phyloP scores from a whole-genome alignment of 345 rosid species.

The Rhodomyrtus tomentosa region DNA sequence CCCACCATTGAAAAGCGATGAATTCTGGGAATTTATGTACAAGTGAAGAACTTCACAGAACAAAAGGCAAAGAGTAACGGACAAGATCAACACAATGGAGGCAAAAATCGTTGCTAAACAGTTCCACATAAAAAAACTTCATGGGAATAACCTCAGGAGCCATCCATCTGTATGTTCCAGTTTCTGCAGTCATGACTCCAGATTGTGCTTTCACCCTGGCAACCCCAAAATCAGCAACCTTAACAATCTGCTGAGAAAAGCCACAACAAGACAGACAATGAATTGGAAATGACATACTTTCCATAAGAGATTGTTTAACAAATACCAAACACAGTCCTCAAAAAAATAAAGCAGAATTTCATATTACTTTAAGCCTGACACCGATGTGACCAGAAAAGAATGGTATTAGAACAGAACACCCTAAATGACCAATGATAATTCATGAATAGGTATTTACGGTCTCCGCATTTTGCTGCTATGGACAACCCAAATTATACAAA shows the following conservation, averaged over 20 bases:
- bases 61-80: not conserved
- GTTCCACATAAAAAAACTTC: not conserved
- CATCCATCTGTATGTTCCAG: conserved; percentile 99
- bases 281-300: not conserved
- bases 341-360: not conserved
- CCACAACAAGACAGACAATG: not conserved
- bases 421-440: not conserved
- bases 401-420: not conserved
- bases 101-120: not conserved
- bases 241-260: conserved; percentile 50
- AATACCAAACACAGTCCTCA: not conserved
- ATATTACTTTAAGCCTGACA: not conserved
- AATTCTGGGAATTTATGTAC: not conserved
- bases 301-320: not conserved
- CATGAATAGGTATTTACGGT: not conserved
- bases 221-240: conserved; percentile 99
- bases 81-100: not conserved
- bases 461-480: not conserved
- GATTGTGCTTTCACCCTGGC: conserved; percentile 87
- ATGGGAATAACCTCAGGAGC: conserved; percentile 77
- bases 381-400: not conserved
- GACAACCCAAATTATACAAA: not conserved
- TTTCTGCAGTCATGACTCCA: conserved; percentile 99
- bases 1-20: not conserved
- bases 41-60: not conserved